Conservation (phyloP, 805 yeast species). For the Dipodascus geniculatus region DNA sequence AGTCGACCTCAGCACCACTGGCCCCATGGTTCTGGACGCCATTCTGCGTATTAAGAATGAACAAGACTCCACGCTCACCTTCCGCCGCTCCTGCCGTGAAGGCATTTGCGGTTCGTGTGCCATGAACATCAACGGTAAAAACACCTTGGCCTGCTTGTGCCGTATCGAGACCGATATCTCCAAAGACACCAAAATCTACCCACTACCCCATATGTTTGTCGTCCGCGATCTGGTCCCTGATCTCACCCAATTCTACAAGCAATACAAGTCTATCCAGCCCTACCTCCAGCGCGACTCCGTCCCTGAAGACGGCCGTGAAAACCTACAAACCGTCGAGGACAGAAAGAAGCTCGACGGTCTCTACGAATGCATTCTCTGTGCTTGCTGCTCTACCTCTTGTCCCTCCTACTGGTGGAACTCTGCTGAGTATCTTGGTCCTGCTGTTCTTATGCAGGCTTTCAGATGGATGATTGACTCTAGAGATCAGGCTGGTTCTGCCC, state of each 20-base stretch:
- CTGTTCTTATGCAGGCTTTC: slow-evolving; percentile 97
- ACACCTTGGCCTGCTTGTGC: slow-evolving; percentile 94
- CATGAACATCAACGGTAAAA: slow-evolving; percentile 96
- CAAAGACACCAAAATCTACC: slow-evolving; percentile 80
- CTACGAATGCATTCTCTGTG: slow-evolving; percentile 96
- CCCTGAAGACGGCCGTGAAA: slow-evolving; percentile 89
- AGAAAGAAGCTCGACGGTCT: slow-evolving; percentile 94
- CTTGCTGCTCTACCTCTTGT: slow-evolving; percentile 97
- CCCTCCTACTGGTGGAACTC: slow-evolving; percentile 99
- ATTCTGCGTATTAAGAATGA: slow-evolving; percentile 90
- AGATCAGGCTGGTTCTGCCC: slow-evolving; percentile 73
- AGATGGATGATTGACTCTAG: slow-evolving; percentile 98
- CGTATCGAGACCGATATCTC: slow-evolving; percentile 71
- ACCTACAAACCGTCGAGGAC: slow-evolving; percentile 81
- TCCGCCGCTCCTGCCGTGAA: slow-evolving; percentile 98
- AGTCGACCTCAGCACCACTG: slow-evolving; percentile 81
- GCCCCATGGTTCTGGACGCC: slow-evolving; percentile 97
- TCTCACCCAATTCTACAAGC: slow-evolving; percentile 94
- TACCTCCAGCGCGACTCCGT: slow-evolving; percentile 71
- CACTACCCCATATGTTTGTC: slow-evolving; percentile 96
- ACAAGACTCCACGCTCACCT: slow-evolving; percentile 89
- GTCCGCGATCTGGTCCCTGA: slow-evolving; percentile 97
- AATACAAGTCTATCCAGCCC: slow-evolving; percentile 96
- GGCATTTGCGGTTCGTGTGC: slow-evolving; percentile 99
- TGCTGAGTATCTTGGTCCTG: slow-evolving; percentile 97